A percentile compares a stretch with the other conserved stretches of the same genome.
These are phyloP conservation scores for Backusella tuberculispora DNA, from an alignment of 192 early-diverging fungal species.

Conservation along the genomic window DNA sequence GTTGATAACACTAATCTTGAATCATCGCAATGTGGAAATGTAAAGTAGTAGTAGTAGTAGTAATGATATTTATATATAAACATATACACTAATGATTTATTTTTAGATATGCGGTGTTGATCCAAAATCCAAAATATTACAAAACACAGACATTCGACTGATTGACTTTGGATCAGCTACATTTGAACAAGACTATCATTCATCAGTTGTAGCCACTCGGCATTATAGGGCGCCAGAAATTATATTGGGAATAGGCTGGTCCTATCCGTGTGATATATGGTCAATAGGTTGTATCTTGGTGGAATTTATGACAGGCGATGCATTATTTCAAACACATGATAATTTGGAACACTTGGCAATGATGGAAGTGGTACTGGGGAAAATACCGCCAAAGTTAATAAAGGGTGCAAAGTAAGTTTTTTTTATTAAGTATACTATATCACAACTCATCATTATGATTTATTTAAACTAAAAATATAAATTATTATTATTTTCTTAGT, in stretches of 20 bases:
- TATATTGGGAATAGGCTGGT: conserved; percentile 91
- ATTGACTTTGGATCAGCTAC: conserved; percentile 99
- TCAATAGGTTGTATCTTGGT: conserved; percentile 97
- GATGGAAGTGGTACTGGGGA: conserved; percentile 92
- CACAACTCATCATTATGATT: not conserved
- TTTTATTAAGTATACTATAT: too few relatives aligned
- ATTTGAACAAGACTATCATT: conserved; percentile 94
- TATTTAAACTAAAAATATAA: conserved; percentile 11
- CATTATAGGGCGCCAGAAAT: conserved; percentile 99
- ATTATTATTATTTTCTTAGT: conserved; percentile 30
- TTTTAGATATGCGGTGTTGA: not conserved
- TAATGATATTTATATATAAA: not conserved
- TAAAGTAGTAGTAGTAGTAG: not conserved
- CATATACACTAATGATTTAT: not conserved
- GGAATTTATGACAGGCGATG: conserved; percentile 94
- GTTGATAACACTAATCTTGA: conserved; percentile 50
- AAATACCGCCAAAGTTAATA: conserved; percentile 71
- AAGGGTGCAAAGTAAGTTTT: conserved; percentile 47
- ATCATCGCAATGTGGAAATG: not conserved
- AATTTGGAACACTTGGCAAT: conserved; percentile 96
- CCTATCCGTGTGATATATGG: conserved; percentile 98
- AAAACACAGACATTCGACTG: conserved; percentile 77
- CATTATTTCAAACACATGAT: conserved; percentile 98
- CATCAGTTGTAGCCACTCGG: conserved; percentile 89
- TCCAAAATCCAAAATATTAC: conserved; percentile 50